Conservation (phyloP, 2,329 filamentous ascomycete genomes). For the Penicillium occitanis region DNA sequence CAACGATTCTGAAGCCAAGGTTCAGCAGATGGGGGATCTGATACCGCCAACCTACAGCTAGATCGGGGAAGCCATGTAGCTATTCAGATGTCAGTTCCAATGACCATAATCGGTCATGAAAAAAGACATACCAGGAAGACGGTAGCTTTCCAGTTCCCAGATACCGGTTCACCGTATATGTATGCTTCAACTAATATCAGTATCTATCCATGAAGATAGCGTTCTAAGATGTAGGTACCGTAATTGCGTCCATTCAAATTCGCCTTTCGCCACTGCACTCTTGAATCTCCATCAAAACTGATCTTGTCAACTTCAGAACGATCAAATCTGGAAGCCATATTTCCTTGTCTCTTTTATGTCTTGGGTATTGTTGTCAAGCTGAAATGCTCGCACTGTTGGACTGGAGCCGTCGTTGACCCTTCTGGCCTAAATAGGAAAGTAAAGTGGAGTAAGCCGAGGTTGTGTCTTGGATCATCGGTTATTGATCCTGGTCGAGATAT, state of each 20-base stretch:
- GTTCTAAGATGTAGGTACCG: constrained; percentile 37
- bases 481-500: neutral
- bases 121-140: constrained; percentile 51
- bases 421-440: neutral
- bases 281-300: constrained; percentile 60
- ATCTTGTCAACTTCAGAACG: constrained; percentile 59
- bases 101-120: neutral
- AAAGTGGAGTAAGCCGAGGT: constrained; percentile 13
- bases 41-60: constrained; percentile 82
- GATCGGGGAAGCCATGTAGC: constrained; percentile 80
- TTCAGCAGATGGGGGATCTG: constrained; percentile 76
- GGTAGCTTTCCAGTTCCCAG: constrained; percentile 49
- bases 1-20: constrained; percentile 74
- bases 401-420: neutral
- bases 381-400: neutral
- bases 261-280: constrained; percentile 64
- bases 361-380: neutral
- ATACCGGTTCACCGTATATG: constrained; percentile 51
- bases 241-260: constrained; percentile 70
- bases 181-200: constrained; percentile 43
- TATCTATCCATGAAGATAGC: neutral
- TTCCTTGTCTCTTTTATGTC: neutral
- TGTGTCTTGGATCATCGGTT: neutral
- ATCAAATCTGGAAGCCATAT: constrained; percentile 11
- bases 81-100: constrained; percentile 26